A percentile compares a stretch with the other conserved stretches of the same genome.
phyloP scores from a whole-genome alignment of 176 grass and related monocot genomes.

The Hsuehochloa calcarea region DNA sequence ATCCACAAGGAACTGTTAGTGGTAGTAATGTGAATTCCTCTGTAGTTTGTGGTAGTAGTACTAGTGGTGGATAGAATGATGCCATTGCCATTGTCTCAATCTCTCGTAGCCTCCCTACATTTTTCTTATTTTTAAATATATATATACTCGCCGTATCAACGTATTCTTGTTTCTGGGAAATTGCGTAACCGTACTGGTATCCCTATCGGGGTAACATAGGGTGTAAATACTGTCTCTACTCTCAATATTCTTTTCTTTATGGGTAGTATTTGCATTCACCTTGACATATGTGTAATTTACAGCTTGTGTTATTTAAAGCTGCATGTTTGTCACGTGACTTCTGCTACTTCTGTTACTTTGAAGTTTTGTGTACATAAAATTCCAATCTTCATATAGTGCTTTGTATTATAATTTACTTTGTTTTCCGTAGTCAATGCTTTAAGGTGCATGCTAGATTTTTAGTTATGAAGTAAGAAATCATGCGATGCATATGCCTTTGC shows the following conservation, averaged over 20 bases:
- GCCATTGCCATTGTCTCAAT: no score
- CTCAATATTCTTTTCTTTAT: not conserved
- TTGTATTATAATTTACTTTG: not conserved
- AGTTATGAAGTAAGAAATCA: not conserved
- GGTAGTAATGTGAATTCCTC: no score
- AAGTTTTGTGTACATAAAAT: not conserved
- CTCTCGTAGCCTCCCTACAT: no score
- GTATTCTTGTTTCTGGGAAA: no score
- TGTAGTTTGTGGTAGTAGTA: no score
- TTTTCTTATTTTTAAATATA: no score
- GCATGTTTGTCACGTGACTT: not conserved
- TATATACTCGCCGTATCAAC: no score
- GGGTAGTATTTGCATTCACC: not conserved
- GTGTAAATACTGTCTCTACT: not conserved
- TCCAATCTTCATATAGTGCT: not conserved
- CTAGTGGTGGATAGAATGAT: no score
- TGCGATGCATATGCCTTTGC: not conserved
- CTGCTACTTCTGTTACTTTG: not conserved
- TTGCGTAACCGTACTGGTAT: no score
- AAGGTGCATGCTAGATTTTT: not conserved
- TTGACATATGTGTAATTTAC: not conserved
- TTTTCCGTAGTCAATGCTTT: not conserved
- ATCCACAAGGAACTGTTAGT: no score
- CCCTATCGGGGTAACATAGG: not conserved
- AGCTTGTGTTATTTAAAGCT: not conserved